Evolutionary conservation across 2,329 filamentous ascomycete species (phyloP), one percentile per base, ranked within the genome.

Genomic region (Pyrenophora graminea): DNA sequence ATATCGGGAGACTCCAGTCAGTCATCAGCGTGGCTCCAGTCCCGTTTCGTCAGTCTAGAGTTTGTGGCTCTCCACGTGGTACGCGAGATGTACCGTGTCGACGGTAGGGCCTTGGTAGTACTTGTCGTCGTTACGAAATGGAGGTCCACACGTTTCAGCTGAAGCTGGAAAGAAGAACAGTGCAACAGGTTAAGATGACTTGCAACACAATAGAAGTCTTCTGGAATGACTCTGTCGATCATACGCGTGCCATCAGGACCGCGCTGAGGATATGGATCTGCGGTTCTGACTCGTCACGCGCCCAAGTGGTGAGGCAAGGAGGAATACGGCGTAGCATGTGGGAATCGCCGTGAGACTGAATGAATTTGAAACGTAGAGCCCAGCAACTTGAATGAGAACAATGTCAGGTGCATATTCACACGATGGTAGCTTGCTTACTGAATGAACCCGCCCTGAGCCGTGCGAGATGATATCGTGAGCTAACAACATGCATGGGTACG

Each of bases 31-130:
- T 45, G 39, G 51, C 31, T 36, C 48, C 43, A 51, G 39, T 44
- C 32, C 39, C 23, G 36, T 48, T 45, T 39, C 43, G 43, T 41
- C 39, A 21, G 32, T 34, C 39, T 45, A 40, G 47, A 48, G 17
- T 30, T 32, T 40, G 31, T 47, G 25, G 25, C 32, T 31, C 30
- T 30, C 31, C 37, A 61, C 58, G 52, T 58, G 51, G 48, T 25
- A 25, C 19, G n/a, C 12, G 30, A 33, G 37, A 40, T 34, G 3
- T 38, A 12, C 38, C 18, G 39, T 27, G 27, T 15, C 17, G 8
- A 25, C 9, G 12, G 41, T 46, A 34, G 36, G 21, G 21, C 41
- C 32, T 36, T 42, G 30, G 39, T 15, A 17, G n/a, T 37, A 25
- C 6, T 25, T 25, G 23, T 8, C 7, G 23, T 30, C 25, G 39